phyloP scores from a whole-genome alignment of 1,139 yeast species.

The Hansenula sp. region DNA sequence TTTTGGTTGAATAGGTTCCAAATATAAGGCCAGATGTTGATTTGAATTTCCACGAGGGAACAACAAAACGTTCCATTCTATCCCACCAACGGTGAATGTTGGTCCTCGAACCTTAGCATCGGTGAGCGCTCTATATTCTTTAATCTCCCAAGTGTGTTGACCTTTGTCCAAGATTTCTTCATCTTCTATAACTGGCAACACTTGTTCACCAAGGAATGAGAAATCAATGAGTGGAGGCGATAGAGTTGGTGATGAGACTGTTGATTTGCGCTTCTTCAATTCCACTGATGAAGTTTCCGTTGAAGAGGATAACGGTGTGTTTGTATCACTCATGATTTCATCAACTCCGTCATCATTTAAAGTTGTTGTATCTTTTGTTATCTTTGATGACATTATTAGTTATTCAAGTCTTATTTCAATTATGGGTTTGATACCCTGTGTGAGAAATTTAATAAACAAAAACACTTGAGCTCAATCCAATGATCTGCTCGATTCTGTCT shows the following conservation, averaged over 20 bases:
- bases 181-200: slow-evolving; percentile 32
- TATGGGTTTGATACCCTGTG: no score
- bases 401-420: no score
- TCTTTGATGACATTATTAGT: background rate
- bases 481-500: background rate
- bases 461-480: no score
- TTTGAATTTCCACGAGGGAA: slow-evolving; percentile 72
- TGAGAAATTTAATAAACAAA: no score
- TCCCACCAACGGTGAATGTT: slow-evolving; percentile 60
- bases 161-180: slow-evolving; percentile 33
- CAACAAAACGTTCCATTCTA: slow-evolving; percentile 68
- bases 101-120: slow-evolving; percentile 46
- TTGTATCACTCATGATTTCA: background rate
- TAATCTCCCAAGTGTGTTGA: slow-evolving; percentile 69
- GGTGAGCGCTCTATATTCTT: slow-evolving; percentile 54
- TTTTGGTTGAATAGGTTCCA: slow-evolving; percentile 41
- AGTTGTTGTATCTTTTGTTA: slow-evolving; percentile 4
- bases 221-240: slow-evolving; percentile 1
- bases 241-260: slow-evolving; percentile 2
- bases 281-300: slow-evolving; percentile 5
- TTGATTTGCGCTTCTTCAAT: slow-evolving; percentile 7
- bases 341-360: background rate
- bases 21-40: slow-evolving; percentile 52
- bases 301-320: slow-evolving; percentile 1
- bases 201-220: slow-evolving; percentile 19